Evolutionary conservation across 2,329 filamentous ascomycete genomes (phyloP), one percentile per base, ranked within the genome.

Genomic region (Scleromitrula shiraiana): DNA sequence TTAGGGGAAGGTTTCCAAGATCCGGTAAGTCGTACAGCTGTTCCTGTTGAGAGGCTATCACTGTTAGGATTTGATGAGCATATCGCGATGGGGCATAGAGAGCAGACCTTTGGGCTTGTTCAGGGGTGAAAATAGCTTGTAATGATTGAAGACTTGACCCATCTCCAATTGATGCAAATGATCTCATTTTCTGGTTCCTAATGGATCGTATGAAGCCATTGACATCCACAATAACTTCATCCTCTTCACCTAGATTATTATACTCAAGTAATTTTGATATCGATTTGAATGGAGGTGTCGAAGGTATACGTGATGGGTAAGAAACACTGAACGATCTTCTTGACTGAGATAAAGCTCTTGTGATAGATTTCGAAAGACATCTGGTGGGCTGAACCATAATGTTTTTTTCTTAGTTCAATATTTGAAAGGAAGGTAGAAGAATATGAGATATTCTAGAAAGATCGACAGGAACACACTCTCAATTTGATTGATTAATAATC

Each of bases 131-230:
- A 5, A 63, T 49, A 41, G 58, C 57, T 69, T 98, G 93, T 47
- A 97, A 66, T 23, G 87, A 74, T 53, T 82, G 73, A 56, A 87
- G 72, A 35, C 85, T 88, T 10, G 89, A 94, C 37, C 93, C 93
- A 71, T 98, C 93, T 9, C 84, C 83, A 44, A 97, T 73, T 51
- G 88, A 79, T 44, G 90, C 83, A 68, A 98, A 97, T 5, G 85
- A 82, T 51, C 85, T 74, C 19, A 77, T 77, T 65, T 96, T 95
- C 72, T 94, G 89, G 65, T 88, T 86, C 53, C 91, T 78, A 51
- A 95, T 82, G 4, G 88, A 91, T 54, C 87, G 80, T 47, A 96
- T 76, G 70, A 85, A 91, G 52, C 90, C 91, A 63, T 85, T 77
- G 57, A 95, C 71, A 49, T 75, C 74, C 40, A 84, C 72, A 58